Evolutionary conservation across 228 moss, liverwort and hornwort species (phyloP).

Genomic region (Sphagnum magellanicum): DNA sequence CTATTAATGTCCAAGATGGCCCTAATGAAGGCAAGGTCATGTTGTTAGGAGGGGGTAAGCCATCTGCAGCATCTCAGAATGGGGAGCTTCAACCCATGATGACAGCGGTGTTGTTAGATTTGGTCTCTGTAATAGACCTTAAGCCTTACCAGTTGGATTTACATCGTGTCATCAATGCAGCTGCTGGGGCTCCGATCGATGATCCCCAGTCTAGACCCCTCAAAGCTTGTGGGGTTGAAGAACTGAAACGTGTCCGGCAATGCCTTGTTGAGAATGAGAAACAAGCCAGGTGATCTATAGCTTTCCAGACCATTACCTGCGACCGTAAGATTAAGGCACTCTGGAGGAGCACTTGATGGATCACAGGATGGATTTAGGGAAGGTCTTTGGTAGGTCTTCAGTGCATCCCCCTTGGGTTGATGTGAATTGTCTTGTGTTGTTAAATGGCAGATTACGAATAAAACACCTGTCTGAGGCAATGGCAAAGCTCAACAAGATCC

Average conservation of each 20-base stretch:
- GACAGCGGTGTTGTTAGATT: constrained; percentile 46
- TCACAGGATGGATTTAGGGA: too few relatives aligned
- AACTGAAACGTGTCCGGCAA: constrained; percentile 57
- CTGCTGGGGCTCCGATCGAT: constrained; percentile 29
- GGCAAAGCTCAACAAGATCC: constrained; percentile 52
- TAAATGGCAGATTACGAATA: constrained; percentile 32
- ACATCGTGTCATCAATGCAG: constrained; percentile 65
- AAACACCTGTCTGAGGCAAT: constrained; percentile 41
- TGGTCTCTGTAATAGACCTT: constrained; percentile 28
- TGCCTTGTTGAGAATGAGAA: constrained; percentile 29
- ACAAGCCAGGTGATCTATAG: constrained; percentile 37
- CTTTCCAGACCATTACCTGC: too few relatives aligned
- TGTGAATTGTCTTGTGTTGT: neutral
- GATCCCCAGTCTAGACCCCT: constrained; percentile 59
- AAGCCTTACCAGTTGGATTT: constrained; percentile 57
- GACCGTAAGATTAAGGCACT: too few relatives aligned
- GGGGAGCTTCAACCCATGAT: constrained; percentile 51
- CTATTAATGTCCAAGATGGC: constrained; percentile 70
- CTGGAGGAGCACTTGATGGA: too few relatives aligned
- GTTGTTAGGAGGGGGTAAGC: constrained; percentile 27
- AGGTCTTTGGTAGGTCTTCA: too few relatives aligned
- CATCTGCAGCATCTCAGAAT: constrained; percentile 24
- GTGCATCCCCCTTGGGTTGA: too few relatives aligned
- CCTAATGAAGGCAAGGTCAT: constrained; percentile 31
- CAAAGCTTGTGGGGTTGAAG: constrained; percentile 48